Evolutionary conservation across 2,329 filamentous ascomycete genomes (phyloP), one percentile per base, ranked within the genome.

Genomic region (Phaeosphaeriaceae sp.): DNA sequence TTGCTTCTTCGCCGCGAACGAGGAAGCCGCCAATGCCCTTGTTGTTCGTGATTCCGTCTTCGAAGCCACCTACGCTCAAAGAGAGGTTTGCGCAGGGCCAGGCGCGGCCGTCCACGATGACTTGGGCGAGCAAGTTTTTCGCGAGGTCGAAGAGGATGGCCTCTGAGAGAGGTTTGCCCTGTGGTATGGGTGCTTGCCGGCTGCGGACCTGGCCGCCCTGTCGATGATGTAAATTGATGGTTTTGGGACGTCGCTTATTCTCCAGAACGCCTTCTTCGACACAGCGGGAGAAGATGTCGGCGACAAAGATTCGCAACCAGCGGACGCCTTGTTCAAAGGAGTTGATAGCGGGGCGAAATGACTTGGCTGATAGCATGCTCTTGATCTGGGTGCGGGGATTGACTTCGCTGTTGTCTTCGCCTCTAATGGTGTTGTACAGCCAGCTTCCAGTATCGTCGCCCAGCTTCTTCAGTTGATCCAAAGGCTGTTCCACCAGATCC

Each of bases 321-420:
- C 88, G 89, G 22, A 86, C 82, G 1, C 89, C 94, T 74, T 96
- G 91, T 21, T 95, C 92, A 19, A 86, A 80, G 1, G 84, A 89
- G 66, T 88, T 91, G 73, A 98, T 94, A 55, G 85, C 88, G 0
- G 95, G 95, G 24, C 91, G 85, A 71, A 99, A 99, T 0, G 93
- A 96, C 75, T 99, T 99, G 20, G 95, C 93, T 1, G 93, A 97
- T 15, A 98, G 83, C 93, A 99, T 98, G 17, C 91, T 95, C 76
- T 98, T 97, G 81, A 97, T 97, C 71, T 95, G 91, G 1, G 93
- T 97, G 51, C 94, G 85, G 25, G 92, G 86, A 71, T 92, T 97
- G 65, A 99, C 92, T 76, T 97, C 93, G 68, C 90, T 95, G 50
- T 83, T 82, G 75, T 99, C 95, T 60, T 93, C 87, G 1, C 95